Percentiles rank a stretch among this genome's conserved stretches.
Conservation (phyloP, 2,329 filamentous ascomycete genomes). For the Fusarium sp. region DNA sequence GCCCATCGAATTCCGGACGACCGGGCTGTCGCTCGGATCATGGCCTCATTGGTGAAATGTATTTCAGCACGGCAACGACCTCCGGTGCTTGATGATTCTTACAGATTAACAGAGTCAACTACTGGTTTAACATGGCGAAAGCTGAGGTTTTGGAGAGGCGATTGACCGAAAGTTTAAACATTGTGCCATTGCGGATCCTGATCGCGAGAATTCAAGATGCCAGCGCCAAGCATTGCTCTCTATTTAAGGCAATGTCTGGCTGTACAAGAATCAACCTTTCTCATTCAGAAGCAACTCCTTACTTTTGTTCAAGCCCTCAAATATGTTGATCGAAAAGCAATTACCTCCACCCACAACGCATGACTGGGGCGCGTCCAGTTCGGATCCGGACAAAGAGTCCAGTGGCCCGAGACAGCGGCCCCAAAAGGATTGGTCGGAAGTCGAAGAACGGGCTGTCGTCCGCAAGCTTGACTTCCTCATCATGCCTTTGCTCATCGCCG, state of each 20-base stretch:
- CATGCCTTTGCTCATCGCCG: slow-evolving; percentile 58
- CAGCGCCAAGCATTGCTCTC: neutral
- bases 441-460: neutral
- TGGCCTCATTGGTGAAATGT: slow-evolving; percentile 2
- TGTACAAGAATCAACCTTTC: neutral
- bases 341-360: neutral
- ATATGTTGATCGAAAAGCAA: neutral
- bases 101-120: neutral
- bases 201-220: neutral
- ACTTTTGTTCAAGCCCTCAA: neutral
- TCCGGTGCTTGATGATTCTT: neutral
- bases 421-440: neutral
- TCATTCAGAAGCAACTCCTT: neutral
- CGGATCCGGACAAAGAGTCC: neutral
- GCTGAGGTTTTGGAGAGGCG: neutral
- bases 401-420: neutral
- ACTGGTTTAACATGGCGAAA: neutral
- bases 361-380: neutral
- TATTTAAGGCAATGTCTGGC: slow-evolving; percentile 3
- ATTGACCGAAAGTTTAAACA: neutral
- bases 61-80: neutral
- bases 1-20: neutral
- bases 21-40: slow-evolving; percentile 8
- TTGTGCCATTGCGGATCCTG: neutral
- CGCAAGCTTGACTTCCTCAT: slow-evolving; percentile 53